A percentile compares a stretch with the other conserved stretches of the same genome.
Conservation (phyloP, 495 filamentous ascomycete genomes). For the Aspergillus mulundensis region DNA sequence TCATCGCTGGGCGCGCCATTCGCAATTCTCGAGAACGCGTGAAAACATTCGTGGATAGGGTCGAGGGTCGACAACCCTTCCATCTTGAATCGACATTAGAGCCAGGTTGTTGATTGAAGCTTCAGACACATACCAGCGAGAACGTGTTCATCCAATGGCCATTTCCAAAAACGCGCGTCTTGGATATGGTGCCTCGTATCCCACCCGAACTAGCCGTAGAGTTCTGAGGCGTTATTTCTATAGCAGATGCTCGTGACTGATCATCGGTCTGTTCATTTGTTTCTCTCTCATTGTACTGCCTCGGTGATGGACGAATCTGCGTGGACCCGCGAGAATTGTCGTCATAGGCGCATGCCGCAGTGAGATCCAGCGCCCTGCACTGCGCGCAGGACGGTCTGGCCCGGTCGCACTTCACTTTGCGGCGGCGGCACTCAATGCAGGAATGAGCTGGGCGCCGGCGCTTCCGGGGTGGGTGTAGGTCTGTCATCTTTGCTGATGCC, state of each 20-base stretch:
- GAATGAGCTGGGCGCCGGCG: not conserved
- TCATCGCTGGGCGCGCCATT: conserved; percentile 11
- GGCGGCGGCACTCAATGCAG: conserved; percentile 2
- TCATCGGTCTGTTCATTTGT: too few species aligned
- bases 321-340: not conserved
- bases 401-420: conserved; percentile 4
- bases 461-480: not conserved
- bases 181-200: conserved; percentile 23
- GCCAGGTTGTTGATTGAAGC: not conserved
- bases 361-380: not conserved
- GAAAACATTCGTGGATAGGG: conserved; percentile 19
- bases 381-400: not conserved
- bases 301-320: not conserved
- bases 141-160: conserved; percentile 32
- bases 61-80: conserved; percentile 14
- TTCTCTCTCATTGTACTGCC: not conserved
- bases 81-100: conserved; percentile 22
- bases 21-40: conserved; percentile 17
- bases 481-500: not conserved
- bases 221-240: not conserved
- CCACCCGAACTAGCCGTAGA: not conserved
- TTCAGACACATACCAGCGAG: conserved; percentile 18
- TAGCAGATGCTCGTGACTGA: not conserved
- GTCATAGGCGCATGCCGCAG: not conserved
- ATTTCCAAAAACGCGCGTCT: conserved; percentile 26